A percentile compares a stretch with the other conserved stretches of the same genome.
Conservation (phyloP, 148 eudicot genomes). For the Spergularia bocconei region DNA sequence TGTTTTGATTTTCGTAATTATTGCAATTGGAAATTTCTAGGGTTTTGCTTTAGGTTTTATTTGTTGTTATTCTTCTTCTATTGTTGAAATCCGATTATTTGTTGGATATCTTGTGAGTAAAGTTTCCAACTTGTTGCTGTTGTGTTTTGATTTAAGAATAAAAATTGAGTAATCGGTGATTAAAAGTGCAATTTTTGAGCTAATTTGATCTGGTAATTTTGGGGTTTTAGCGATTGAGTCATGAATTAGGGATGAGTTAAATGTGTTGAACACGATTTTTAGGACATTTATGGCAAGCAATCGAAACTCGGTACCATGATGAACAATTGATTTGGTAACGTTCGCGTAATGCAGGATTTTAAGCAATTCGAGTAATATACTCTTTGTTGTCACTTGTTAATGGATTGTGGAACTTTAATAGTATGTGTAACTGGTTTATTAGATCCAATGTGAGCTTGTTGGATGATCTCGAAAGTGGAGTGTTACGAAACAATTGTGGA, state of each 20-base stretch:
- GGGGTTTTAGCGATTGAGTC: neutral
- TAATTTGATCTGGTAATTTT: neutral
- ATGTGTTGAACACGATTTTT: neutral
- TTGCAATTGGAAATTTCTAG: conserved; percentile 3
- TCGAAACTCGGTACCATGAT: neutral
- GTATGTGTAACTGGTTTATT: neutral
- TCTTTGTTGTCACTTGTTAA: neutral
- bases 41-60: neutral
- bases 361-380: neutral
- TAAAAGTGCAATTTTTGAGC: neutral
- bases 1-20: neutral
- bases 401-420: neutral
- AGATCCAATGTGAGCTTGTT: neutral
- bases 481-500: neutral
- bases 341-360: neutral
- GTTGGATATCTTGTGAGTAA: neutral
- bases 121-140: neutral
- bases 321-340: neutral
- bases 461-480: neutral
- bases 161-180: neutral
- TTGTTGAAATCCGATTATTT: neutral
- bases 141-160: neutral
- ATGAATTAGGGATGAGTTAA: neutral
- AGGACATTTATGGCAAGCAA: neutral
- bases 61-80: neutral